Conservation (phyloP, 2,329 filamentous ascomycete species). For the Amesomyces nigricolor region DNA sequence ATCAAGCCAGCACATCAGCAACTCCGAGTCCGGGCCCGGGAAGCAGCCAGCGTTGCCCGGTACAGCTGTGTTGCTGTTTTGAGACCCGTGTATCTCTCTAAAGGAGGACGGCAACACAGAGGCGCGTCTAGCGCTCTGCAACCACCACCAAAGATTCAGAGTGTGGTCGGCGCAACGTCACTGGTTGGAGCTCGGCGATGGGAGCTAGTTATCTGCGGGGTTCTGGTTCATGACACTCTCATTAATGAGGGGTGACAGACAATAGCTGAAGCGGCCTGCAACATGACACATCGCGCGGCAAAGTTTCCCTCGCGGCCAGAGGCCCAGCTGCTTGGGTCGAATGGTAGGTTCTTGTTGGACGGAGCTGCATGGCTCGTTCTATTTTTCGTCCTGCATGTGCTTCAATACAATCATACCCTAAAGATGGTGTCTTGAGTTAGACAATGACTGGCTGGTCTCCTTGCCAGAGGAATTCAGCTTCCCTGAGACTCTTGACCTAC, state of each 20-base stretch:
- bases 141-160: no score
- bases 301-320: conserved; percentile 31
- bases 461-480: neutral
- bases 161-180: neutral
- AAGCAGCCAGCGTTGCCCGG: no score
- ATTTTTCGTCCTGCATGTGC: conserved; percentile 2
- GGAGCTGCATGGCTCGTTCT: neutral
- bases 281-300: conserved; percentile 28
- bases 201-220: conserved; percentile 1
- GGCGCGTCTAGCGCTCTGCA: conserved; percentile 2
- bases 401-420: neutral
- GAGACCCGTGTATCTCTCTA: neutral
- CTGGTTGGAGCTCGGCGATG: neutral
- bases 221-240: neutral
- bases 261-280: neutral
- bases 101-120: neutral
- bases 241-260: neutral
- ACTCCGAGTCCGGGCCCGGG: neutral
- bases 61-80: neutral
- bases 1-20: neutral
- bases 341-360: conserved; percentile 21
- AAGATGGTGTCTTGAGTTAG: neutral
- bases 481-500: neutral
- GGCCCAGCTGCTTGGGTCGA: conserved; percentile 27
- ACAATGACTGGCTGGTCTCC: neutral